Base-by-base conservation (phyloP, 345 rosid genomes). In the Sonneratia alba region DNA sequence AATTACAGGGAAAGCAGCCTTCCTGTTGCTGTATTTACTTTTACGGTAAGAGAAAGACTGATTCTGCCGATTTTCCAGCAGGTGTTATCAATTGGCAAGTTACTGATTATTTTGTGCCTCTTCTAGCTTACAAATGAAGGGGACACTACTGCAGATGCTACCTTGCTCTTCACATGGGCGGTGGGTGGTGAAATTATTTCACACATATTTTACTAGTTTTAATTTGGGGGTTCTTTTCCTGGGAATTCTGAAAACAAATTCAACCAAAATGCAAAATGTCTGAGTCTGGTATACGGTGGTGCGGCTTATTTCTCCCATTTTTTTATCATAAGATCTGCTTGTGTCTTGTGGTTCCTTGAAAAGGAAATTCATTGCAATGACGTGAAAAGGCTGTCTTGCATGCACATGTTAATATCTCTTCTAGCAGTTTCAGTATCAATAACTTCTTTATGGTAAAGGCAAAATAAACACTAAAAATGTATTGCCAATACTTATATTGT, bases 1-100 rank as follows among this genome's bases (percentile, higher is more conserved):
- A 95, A 95, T 73, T 95, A 90, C 76, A 86, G 80, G 82, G 98
- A 95, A 77, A 92, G 94, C 88, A 95, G 98, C 80, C 87, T 83
- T 73, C 99, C 96, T 13, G 94, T 87, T 18, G 84, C 92, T 61
- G 96, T 81, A 65, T 95, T 95, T 79, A 90, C 96, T 57, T 95
- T 76, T 83, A 89, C 85, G 77, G 98, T 90, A 85, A 69, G 86
- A 82, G 75, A 66, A 62, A 13, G 37, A 34, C 37, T 13, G 16
- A 57, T 13, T 36, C n/a, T 4, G 22, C 37, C 22, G 16, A 38
- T 7, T 34, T 21, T 38, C 27, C 45, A 36, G 5, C 59, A 16
- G 21, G 40, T 34, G 61, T 19, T 40, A 21, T 21, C 63, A 62
- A 65, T 42, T n/a, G 22, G 15, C 68, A 71, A 62, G 67, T 85